phyloP scores from a whole-genome alignment of 75 land plant species.

The Pseudotsuga menziesii region DNA sequence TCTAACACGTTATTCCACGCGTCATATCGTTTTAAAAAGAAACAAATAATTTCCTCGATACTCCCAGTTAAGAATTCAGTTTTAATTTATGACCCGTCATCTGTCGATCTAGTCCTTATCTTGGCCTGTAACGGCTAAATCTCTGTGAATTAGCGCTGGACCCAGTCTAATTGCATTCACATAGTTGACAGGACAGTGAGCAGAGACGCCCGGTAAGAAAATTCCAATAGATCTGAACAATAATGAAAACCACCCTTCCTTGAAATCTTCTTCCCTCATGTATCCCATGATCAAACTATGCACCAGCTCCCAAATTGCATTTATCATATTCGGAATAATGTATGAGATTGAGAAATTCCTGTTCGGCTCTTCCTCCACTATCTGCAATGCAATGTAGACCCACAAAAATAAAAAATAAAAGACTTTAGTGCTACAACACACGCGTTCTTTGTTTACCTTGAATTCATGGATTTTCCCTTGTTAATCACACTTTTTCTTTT shows the following conservation, averaged over 20 bases:
- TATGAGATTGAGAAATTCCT: slow-evolving; percentile 36
- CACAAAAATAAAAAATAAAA: slow-evolving; percentile 4
- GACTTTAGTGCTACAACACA: neutral
- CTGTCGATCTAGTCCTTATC: no score
- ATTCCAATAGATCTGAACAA: slow-evolving; percentile 37
- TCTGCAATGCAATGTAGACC: slow-evolving; percentile 22
- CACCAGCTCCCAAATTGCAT: slow-evolving; percentile 54
- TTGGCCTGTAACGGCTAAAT: no score
- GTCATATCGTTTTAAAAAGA: no score
- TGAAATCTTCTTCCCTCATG: slow-evolving; percentile 29
- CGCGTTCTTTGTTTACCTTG: neutral
- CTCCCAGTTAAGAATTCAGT: no score
- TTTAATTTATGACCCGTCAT: no score
- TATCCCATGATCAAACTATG: slow-evolving; percentile 23
- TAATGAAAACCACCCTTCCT: slow-evolving; percentile 32
- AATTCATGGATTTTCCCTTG: no score
- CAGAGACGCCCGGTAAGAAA: slow-evolving; percentile 52
- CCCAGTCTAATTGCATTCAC: slow-evolving; percentile 62
- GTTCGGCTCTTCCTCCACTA: slow-evolving; percentile 57
- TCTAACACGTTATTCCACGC: no score
- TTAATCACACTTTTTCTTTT: neutral
- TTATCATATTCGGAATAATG: slow-evolving; percentile 18
- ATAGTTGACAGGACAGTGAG: slow-evolving; percentile 61
- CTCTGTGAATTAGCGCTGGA: neutral
- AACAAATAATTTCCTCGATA: no score